phyloP scores from a whole-genome alignment of 148 eudicot genomes.

The Polygonum aviculare region DNA sequence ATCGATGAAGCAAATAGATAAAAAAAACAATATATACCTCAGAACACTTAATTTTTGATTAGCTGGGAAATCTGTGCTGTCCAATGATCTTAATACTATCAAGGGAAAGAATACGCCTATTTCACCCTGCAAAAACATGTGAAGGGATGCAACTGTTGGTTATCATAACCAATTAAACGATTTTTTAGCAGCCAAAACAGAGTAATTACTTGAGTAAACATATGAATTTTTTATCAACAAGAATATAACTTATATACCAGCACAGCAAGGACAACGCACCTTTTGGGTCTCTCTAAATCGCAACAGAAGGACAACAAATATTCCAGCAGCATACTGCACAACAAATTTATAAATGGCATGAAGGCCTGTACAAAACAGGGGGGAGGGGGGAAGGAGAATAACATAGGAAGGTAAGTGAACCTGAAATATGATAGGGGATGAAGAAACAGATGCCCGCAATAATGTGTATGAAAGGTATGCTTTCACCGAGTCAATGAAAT shows the following conservation, averaged over 20 bases:
- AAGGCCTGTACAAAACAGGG: not conserved
- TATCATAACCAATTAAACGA: not conserved
- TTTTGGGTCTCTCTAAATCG: slow-evolving; percentile 88
- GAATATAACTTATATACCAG: not conserved
- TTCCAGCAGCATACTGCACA: slow-evolving; percentile 84
- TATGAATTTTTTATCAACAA: not conserved
- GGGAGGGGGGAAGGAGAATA: not conserved
- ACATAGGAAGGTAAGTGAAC: slow-evolving; percentile 24
- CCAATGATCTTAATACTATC: slow-evolving; percentile 74
- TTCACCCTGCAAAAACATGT: slow-evolving; percentile 62
- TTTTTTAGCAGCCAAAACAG: not conserved
- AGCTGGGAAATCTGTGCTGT: slow-evolving; percentile 57
- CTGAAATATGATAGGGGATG: slow-evolving; percentile 83
- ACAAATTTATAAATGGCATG: slow-evolving; percentile 9
- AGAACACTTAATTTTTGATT: slow-evolving; percentile 68
- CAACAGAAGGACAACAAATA: slow-evolving; percentile 71
- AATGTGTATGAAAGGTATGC: slow-evolving; percentile 87
- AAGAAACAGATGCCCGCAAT: slow-evolving; percentile 82
- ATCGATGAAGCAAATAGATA: slow-evolving; percentile 7
- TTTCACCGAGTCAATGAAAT: slow-evolving; percentile 86
- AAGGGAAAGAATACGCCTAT: slow-evolving; percentile 94
- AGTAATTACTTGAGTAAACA: not conserved
- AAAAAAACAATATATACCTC: slow-evolving; percentile 33
- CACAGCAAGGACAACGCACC: slow-evolving; percentile 29
- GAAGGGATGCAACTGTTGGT: slow-evolving; percentile 9